These are phyloP conservation scores for Boletus fagicola DNA, from an alignment of 768 basidiomycete genomes.

Conservation along the genomic window DNA sequence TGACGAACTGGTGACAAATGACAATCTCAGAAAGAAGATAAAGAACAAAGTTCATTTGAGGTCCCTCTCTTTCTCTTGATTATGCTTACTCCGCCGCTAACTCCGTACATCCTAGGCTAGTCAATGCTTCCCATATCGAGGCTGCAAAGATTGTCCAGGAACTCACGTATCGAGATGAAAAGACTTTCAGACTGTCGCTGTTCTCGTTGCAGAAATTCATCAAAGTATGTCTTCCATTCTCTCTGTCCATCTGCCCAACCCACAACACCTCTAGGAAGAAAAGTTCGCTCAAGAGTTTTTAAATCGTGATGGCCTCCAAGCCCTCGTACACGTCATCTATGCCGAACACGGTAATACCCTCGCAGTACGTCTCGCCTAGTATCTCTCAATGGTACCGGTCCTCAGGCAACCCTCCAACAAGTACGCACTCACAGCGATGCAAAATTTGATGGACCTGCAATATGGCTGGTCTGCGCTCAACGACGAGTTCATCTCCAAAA, in stretches of 20 bases:
- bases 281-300: conserved; percentile 81
- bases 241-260: neutral
- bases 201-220: conserved; percentile 82
- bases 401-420: conserved; percentile 31
- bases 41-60: conserved; percentile 74
- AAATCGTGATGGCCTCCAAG: conserved; percentile 63
- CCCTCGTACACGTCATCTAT: conserved; percentile 69
- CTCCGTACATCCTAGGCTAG: conserved; percentile 50
- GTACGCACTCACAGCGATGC: conserved; percentile 85
- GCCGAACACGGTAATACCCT: conserved; percentile 76
- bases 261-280: conserved; percentile 58
- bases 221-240: conserved; percentile 45
- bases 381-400: neutral
- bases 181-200: conserved; percentile 61
- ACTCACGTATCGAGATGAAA: conserved; percentile 57
- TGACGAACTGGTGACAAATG: conserved; percentile 82
- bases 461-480: conserved; percentile 80
- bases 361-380: conserved; percentile 50
- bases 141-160: conserved; percentile 75
- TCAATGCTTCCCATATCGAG: conserved; percentile 76
- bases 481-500: conserved; percentile 67
- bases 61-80: conserved; percentile 40
- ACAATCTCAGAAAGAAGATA: conserved; percentile 81
- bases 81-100: neutral
- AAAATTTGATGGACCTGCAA: conserved; percentile 84